Evolutionary conservation across 2,329 filamentous ascomycete species (phyloP).

Genomic region (Colletotrichum spinosum): DNA sequence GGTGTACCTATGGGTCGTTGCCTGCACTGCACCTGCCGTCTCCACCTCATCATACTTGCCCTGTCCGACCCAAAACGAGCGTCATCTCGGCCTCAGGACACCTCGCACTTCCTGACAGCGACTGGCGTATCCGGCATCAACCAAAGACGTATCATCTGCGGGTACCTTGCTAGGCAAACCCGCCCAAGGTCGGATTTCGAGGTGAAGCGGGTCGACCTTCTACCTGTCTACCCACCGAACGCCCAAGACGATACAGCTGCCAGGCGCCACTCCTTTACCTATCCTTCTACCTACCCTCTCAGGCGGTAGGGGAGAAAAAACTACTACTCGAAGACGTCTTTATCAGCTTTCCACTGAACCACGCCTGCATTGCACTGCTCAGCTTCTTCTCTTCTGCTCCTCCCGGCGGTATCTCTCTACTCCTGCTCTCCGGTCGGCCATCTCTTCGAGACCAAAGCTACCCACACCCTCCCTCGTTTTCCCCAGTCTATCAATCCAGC

Average conservation of each 20-base stretch:
- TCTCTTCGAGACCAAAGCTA: constrained; percentile 18
- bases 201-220: constrained; percentile 30
- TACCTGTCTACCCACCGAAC: background rate
- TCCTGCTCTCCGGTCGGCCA: constrained; percentile 1
- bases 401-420: constrained; percentile 20
- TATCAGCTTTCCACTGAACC: constrained; percentile 30
- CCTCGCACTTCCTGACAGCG: too few species aligned
- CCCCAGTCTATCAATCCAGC: constrained; percentile 25
- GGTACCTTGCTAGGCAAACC: background rate
- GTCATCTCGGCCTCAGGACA: constrained; percentile 23
- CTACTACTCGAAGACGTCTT: constrained; percentile 41
- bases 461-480: constrained; percentile 10
- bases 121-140: too few species aligned
- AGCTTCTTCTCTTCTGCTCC: constrained; percentile 18
- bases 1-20: constrained; percentile 38
- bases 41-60: constrained; percentile 12
- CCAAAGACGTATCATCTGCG: background rate
- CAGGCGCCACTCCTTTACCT: constrained; percentile 20
- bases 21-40: constrained; percentile 10
- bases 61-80: background rate
- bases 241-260: constrained; percentile 2
- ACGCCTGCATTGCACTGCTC: constrained; percentile 27
- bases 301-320: constrained; percentile 34
- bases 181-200: constrained; percentile 24
- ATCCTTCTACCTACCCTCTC: constrained; percentile 3